A percentile compares a stretch with the other conserved stretches of the same genome.
These are phyloP conservation scores for Cicer bijugum DNA, from an alignment of 306 rosid genomes.

Conservation along the genomic window DNA sequence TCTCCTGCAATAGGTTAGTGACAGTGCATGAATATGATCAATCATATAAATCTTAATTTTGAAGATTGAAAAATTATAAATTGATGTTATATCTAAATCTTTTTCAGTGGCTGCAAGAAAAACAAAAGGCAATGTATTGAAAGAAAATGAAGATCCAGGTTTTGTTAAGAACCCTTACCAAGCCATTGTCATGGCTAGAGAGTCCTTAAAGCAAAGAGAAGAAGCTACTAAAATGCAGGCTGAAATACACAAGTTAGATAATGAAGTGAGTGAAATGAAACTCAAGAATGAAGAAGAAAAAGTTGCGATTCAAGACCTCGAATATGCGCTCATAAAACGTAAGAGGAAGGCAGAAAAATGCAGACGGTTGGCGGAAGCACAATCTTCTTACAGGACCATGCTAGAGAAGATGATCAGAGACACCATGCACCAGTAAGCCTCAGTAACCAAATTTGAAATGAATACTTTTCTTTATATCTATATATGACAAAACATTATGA, in stretches of 20 bases:
- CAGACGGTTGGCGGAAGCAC: conserved; percentile 89
- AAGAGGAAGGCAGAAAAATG: conserved; percentile 83
- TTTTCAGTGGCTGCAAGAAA: conserved; percentile 62
- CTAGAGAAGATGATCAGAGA: conserved; percentile 98
- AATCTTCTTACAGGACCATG: conserved; percentile 77
- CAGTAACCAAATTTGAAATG: background rate
- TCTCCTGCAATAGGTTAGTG: conserved; percentile 75
- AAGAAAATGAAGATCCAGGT: conserved; percentile 83
- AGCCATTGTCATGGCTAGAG: conserved; percentile 87
- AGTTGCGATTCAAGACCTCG: conserved; percentile 75
- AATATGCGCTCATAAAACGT: conserved; percentile 68
- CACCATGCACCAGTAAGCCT: conserved; percentile 94
- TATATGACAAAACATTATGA: too few relatives aligned
- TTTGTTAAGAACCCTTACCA: conserved; percentile 68
- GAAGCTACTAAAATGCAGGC: conserved; percentile 69
- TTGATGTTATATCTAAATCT: background rate
- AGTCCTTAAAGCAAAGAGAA: conserved; percentile 86
- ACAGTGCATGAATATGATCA: conserved; percentile 17
- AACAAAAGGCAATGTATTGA: conserved; percentile 49
- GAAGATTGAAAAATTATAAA: background rate
- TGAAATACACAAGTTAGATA: conserved; percentile 71
- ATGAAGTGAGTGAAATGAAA: conserved; percentile 73
- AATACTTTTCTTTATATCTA: conserved; percentile 7
- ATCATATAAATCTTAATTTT: conserved; percentile 29
- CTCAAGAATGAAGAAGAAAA: conserved; percentile 84